Conservation (phyloP, 2,329 filamentous ascomycete species). For the Nothophaeocryptopus gaeumannii region DNA sequence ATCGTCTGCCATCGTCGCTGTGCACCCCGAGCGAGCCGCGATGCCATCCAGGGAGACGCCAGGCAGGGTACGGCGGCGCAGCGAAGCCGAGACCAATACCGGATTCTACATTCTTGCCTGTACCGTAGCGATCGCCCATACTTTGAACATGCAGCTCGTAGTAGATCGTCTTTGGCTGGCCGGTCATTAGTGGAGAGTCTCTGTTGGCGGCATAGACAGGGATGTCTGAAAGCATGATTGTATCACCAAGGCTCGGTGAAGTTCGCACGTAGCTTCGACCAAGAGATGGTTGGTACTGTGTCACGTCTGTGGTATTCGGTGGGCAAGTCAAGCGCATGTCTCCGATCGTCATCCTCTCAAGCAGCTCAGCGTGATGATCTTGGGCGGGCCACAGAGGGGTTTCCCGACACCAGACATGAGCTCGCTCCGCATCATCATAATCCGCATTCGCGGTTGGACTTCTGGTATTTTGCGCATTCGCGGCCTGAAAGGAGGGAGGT, state of each 20-base stretch:
- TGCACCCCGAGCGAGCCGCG: constrained; percentile 72
- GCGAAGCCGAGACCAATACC: constrained; percentile 67
- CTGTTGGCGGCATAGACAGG: constrained; percentile 63
- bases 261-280: constrained; percentile 50
- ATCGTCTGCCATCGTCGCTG: constrained; percentile 72
- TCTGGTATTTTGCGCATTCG: constrained; percentile 50
- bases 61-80: constrained; percentile 72
- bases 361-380: constrained; percentile 33
- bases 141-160: constrained; percentile 64
- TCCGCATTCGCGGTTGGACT: constrained; percentile 70
- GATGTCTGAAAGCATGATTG: constrained; percentile 64
- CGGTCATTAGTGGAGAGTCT: constrained; percentile 56
- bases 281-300: constrained; percentile 45
- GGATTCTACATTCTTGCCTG: constrained; percentile 41
- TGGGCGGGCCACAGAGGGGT: constrained; percentile 59
- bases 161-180: constrained; percentile 59
- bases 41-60: constrained; percentile 79
- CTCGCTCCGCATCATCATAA: constrained; percentile 61
- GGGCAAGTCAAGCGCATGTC: constrained; percentile 50
- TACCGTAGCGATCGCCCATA: constrained; percentile 37
- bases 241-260: constrained; percentile 52
- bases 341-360: constrained; percentile 48
- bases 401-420: constrained; percentile 62
- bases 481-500: constrained; percentile 59
- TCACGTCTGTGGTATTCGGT: constrained; percentile 41